These are phyloP conservation scores for Asterella californica DNA, from an alignment of 225 moss, liverwort and hornwort genomes.

Conservation along the genomic window DNA sequence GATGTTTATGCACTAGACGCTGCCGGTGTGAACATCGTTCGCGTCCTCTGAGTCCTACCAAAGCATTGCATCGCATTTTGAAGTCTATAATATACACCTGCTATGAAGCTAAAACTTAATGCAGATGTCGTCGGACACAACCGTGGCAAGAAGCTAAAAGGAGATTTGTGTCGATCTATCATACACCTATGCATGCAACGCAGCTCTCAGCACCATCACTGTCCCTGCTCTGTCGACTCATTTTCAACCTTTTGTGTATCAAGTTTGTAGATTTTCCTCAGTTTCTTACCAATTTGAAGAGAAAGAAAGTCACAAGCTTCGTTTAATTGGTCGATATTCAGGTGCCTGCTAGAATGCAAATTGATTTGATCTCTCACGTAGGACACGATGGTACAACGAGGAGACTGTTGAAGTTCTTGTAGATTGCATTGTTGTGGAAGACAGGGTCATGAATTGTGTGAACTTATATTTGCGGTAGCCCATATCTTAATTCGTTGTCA, in stretches of 20 bases:
- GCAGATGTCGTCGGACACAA: not conserved
- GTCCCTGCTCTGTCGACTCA: slow-evolving; percentile 52
- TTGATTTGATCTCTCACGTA: not conserved
- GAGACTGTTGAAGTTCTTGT: not conserved
- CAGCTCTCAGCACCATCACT: slow-evolving; percentile 38
- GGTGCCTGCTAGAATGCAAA: too few species aligned
- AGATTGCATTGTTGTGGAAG: too few species aligned
- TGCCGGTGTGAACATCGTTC: not conserved
- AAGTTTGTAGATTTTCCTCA: slow-evolving; percentile 26
- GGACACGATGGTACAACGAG: slow-evolving; percentile 6
- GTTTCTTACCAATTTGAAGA: not conserved
- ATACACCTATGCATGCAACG: slow-evolving; percentile 22
- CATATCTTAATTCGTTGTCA: too few species aligned
- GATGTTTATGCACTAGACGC: not conserved
- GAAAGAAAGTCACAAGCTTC: too few species aligned
- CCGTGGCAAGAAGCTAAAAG: not conserved
- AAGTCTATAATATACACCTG: too few species aligned
- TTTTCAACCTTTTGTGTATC: slow-evolving; percentile 54
- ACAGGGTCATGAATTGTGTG: too few species aligned
- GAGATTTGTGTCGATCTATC: not conserved
- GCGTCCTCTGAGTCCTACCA: not conserved
- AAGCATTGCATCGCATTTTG: not conserved
- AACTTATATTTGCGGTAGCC: too few species aligned
- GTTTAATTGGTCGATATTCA: too few species aligned
- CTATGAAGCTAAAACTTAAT: too few species aligned